Conservation (phyloP, 2,329 filamentous ascomycete species). For the Berkeleyomyces basicola region DNA sequence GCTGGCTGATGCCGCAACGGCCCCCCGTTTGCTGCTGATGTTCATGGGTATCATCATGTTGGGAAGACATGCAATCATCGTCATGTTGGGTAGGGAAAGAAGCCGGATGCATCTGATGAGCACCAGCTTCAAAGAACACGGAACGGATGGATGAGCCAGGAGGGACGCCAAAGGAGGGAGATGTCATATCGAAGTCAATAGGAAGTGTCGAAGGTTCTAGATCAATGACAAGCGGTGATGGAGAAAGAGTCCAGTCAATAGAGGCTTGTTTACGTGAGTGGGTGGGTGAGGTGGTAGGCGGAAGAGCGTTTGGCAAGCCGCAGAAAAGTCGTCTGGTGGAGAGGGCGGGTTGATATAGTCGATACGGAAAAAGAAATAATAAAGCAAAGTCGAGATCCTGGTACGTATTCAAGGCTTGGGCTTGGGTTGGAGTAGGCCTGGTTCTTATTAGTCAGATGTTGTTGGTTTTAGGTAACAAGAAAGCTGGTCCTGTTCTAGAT, state of each 20-base stretch:
- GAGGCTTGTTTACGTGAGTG: not conserved
- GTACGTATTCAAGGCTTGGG: slow-evolving; percentile 1
- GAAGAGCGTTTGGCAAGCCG: not conserved
- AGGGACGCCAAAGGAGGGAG: slow-evolving; percentile 2
- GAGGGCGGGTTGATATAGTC: not conserved
- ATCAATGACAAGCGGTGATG: not conserved
- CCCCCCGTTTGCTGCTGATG: not conserved
- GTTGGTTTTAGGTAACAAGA: slow-evolving; percentile 18
- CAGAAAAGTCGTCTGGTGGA: not conserved
- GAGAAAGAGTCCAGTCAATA: not conserved
- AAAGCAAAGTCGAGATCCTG: not conserved
- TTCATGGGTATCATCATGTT: not conserved
- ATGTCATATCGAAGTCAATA: slow-evolving; percentile 11
- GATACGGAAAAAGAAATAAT: not conserved
- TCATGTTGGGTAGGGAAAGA: not conserved
- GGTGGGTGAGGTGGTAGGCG: not conserved
- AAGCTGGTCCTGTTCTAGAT: slow-evolving; percentile 12
- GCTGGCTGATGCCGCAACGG: not conserved
- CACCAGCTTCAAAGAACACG: slow-evolving; percentile 2
- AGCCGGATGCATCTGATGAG: not conserved
- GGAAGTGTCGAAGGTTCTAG: not conserved
- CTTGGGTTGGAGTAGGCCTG: slow-evolving; percentile 9
- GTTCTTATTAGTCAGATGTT: slow-evolving; percentile 19
- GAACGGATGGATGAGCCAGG: slow-evolving; percentile 7
- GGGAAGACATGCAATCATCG: not conserved